Evolutionary conservation across 2,329 filamentous ascomycete genomes (phyloP).

Genomic region (Hymenotorrendiella dingleyae): DNA sequence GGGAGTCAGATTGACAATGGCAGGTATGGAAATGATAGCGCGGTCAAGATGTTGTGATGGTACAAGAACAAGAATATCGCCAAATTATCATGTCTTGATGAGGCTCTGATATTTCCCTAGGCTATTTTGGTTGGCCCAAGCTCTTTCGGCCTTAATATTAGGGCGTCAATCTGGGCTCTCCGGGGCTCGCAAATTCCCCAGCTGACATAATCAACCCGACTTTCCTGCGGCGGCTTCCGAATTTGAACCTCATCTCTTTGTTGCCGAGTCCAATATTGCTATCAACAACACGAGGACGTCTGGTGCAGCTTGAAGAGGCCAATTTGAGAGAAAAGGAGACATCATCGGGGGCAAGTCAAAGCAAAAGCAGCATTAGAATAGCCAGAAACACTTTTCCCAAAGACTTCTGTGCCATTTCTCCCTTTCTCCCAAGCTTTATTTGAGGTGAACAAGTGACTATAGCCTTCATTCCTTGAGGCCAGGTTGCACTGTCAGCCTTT

Average conservation of each 20-base stretch:
- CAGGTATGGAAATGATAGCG: neutral
- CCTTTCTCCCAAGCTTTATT: constrained; percentile 18
- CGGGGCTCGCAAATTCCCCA: too few species aligned
- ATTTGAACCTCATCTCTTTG: constrained; percentile 4
- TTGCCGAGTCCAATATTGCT: neutral
- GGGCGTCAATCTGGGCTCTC: too few species aligned
- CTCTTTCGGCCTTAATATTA: too few species aligned
- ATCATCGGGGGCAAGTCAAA: too few species aligned
- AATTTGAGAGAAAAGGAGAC: neutral
- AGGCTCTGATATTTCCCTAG: constrained; percentile 18
- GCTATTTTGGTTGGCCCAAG: constrained; percentile 12
- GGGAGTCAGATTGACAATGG: constrained; percentile 2
- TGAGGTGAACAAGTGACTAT: constrained; percentile 26
- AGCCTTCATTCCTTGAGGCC: constrained; percentile 22
- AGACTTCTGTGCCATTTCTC: constrained; percentile 30
- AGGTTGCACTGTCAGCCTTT: constrained; percentile 14
- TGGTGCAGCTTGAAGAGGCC: neutral
- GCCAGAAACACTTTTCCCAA: constrained; percentile 30
- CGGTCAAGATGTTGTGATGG: neutral
- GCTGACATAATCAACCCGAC: too few species aligned
- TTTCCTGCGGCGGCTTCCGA: neutral
- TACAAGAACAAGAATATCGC: neutral
- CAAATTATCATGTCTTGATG: neutral
- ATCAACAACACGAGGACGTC: constrained; percentile 1
- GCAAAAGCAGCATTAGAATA: constrained; percentile 27